These are phyloP conservation scores for Eimeria praecox DNA, from an alignment of 169 alveolate genomes.

Conservation along the genomic window DNA sequence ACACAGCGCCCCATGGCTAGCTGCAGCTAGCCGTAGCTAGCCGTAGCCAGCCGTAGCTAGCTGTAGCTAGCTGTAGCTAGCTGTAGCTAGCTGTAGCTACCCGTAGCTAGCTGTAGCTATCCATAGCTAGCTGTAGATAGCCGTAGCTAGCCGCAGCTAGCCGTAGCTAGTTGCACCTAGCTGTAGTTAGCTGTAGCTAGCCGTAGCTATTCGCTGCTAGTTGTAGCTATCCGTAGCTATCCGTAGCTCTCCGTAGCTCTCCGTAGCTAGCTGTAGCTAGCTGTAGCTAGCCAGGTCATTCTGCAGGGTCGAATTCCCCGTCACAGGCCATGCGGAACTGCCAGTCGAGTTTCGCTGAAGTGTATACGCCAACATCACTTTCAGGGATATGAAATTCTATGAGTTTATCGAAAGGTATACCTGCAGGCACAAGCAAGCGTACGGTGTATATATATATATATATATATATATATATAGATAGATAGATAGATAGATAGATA, in stretches of 20 bases:
- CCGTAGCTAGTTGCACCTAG: neutral
- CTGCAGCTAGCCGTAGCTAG: neutral
- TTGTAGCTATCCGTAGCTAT: neutral
- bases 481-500: too few species aligned
- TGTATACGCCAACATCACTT: slow-evolving; percentile 55
- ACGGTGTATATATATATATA: too few species aligned
- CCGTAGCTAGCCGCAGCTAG: neutral
- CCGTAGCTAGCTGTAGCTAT: slow-evolving; percentile 33
- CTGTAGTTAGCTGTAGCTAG: neutral
- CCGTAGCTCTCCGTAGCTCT: neutral
- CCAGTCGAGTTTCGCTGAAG: slow-evolving; percentile 80
- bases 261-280: slow-evolving; percentile 14
- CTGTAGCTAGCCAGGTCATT: neutral
- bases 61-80: neutral
- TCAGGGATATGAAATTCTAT: slow-evolving; percentile 37
- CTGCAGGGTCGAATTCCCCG: slow-evolving; percentile 42
- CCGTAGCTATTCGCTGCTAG: neutral
- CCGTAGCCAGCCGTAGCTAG: neutral
- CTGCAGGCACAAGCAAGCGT: neutral
- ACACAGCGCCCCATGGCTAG: neutral
- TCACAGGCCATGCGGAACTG: slow-evolving; percentile 80
- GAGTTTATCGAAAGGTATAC: neutral
- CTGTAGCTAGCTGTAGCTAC: neutral
- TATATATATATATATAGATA: too few species aligned
- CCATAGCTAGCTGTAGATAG: slow-evolving; percentile 10